phyloP scores from a whole-genome alignment of 306 rosid genomes.

The Pueraria montana region DNA sequence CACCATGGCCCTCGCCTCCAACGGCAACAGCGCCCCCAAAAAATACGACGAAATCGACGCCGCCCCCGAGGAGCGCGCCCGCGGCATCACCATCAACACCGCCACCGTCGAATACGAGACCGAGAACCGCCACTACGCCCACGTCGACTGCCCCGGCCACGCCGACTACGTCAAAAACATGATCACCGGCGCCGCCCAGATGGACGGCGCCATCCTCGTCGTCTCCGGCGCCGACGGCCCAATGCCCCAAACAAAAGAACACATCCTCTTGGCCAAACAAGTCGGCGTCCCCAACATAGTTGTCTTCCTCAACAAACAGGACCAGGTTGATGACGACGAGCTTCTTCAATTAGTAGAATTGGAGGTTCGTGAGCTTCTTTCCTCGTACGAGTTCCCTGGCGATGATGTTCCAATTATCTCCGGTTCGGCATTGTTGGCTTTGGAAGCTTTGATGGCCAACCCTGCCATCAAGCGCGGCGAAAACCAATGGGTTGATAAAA shows the following conservation, averaged over 20 bases:
- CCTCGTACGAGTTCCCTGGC: slow-evolving; percentile 85
- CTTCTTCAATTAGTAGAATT: slow-evolving; percentile 80
- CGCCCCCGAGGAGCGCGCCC: slow-evolving; percentile 91
- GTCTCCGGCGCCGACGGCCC: slow-evolving; percentile 88
- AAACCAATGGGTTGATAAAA: slow-evolving; percentile 82
- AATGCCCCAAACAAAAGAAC: slow-evolving; percentile 90
- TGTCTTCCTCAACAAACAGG: slow-evolving; percentile 81
- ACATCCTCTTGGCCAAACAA: slow-evolving; percentile 82
- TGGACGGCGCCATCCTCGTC: slow-evolving; percentile 88
- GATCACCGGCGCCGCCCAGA: slow-evolving; percentile 90
- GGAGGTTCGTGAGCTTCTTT: slow-evolving; percentile 85
- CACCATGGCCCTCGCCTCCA: slow-evolving; percentile 82
- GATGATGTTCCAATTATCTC: slow-evolving; percentile 84
- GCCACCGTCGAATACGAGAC: slow-evolving; percentile 96
- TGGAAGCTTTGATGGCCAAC: slow-evolving; percentile 82
- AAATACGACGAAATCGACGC: slow-evolving; percentile 92
- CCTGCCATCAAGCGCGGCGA: slow-evolving; percentile 74
- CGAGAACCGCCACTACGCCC: slow-evolving; percentile 88
- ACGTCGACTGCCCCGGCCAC: slow-evolving; percentile 88
- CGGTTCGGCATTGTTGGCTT: slow-evolving; percentile 81
- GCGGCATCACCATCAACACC: slow-evolving; percentile 91
- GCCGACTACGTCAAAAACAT: slow-evolving; percentile 85
- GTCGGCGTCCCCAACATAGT: slow-evolving; percentile 90
- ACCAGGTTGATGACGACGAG: slow-evolving; percentile 93
- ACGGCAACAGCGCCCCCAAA: slow-evolving; percentile 73